These are phyloP conservation scores for Biscogniauxia mediterranea DNA, from an alignment of 2,329 filamentous ascomycete species.

Conservation along the genomic window DNA sequence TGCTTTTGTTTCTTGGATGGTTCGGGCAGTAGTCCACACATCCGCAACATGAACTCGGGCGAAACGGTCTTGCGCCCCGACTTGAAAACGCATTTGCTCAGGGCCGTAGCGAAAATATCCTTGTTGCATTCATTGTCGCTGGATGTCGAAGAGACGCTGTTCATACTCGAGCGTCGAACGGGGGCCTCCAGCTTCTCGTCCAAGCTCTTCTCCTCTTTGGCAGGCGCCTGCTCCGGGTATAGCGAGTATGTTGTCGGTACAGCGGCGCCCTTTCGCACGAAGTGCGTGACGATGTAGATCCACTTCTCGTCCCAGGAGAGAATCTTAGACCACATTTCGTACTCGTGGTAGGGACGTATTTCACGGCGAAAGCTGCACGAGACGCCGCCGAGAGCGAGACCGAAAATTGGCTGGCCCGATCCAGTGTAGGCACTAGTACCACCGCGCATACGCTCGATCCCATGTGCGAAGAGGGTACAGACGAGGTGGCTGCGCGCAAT, in stretches of 20 bases:
- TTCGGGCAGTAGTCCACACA: constrained; percentile 58
- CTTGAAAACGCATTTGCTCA: constrained; percentile 61
- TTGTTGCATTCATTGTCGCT: constrained; percentile 16
- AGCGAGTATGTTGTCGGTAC: constrained; percentile 31
- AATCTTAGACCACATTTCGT: constrained; percentile 51
- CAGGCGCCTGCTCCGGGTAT: constrained; percentile 31
- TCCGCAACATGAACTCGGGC: constrained; percentile 59
- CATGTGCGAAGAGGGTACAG: constrained; percentile 43
- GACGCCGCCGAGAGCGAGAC: constrained; percentile 51
- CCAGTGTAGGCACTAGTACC: constrained; percentile 31
- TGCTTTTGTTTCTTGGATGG: constrained; percentile 5
- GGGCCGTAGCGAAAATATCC: constrained; percentile 47
- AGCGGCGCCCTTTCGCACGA: constrained; percentile 41
- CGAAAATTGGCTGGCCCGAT: constrained; percentile 30
- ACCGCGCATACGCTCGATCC: constrained; percentile 34
- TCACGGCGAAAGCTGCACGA: constrained; percentile 53
- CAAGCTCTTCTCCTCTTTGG: not conserved
- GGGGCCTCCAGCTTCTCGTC: constrained; percentile 3
- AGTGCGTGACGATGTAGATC: constrained; percentile 54
- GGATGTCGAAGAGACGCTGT: constrained; percentile 7
- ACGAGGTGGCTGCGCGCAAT: constrained; percentile 65
- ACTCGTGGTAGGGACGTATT: constrained; percentile 51
- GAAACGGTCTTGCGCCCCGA: constrained; percentile 62
- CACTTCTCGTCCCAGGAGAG: constrained; percentile 58
- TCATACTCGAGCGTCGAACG: constrained; percentile 6